Base-by-base conservation (phyloP, 345 rosid species). In the Salix dunnii region DNA sequence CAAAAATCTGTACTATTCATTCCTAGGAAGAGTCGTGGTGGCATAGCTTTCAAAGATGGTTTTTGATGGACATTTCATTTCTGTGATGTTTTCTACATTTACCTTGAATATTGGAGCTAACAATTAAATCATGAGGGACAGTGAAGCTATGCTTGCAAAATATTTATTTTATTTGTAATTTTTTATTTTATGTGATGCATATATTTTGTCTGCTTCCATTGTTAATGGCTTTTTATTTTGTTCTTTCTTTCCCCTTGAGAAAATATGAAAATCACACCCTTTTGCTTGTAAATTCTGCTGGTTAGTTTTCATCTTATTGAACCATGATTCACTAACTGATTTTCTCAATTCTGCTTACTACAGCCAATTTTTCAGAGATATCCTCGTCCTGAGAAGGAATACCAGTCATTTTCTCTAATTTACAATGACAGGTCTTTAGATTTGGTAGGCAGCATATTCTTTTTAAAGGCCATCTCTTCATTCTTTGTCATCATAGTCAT, bases 311-410 rank as follows among this genome's bases (percentile, higher is more conserved):
- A 58, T 62, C 60, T 63, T n/a, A 63, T 7, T 48, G 30, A 63
- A 43, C 48, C 27, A 43, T 35, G 31, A 72, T 17, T 35, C 2
- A n/a, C 18, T 65, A 6, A 16, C 40, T 72, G 58, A 40, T n/a
- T 51, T 68, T 68, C 72, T 62, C 68, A 20, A 55, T 71, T 75
- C 76, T 65, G 74, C 74, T 14, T 76, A 3, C 36, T 67, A 76
- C 76, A 80, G 83, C 83, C 79, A 18, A 76, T 76, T 53, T 80
- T 80, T 67, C 79, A 80, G 76, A 76, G 83, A 60, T 76, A 76
- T 80, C 83, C 83, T 40, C 79, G 79, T 21, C 83, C 83, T 2
- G 83, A 76, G 73, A 80, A 80, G 69, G 83, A 80, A 76, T 76
- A 76, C 73, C 83, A 80, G 71, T 80, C 83, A 76, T 80, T 80